Evolutionary conservation across 257 asterid genomes (phyloP).

Genomic region (Henckelia pumila): DNA sequence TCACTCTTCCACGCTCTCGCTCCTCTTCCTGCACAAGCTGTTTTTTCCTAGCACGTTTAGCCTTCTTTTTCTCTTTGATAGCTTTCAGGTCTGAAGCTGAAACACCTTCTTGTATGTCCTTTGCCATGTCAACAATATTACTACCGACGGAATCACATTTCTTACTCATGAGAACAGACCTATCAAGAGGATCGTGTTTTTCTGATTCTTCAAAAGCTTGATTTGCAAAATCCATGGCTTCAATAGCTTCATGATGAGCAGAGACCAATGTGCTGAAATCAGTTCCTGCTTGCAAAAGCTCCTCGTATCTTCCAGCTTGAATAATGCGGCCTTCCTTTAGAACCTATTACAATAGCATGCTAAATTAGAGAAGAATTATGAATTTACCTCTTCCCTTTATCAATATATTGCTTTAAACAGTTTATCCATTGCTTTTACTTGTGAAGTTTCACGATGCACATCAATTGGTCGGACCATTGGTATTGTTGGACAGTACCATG

Average conservation of each 20-base stretch:
- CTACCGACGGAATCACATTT: conserved; percentile 54
- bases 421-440: not conserved
- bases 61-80: conserved; percentile 87
- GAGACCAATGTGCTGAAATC: conserved; percentile 81
- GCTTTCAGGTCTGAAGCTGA: conserved; percentile 72
- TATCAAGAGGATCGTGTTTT: conserved; percentile 46
- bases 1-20: conserved; percentile 87
- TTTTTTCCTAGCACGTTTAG: conserved; percentile 75
- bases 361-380: conserved; percentile 17
- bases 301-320: conserved; percentile 96
- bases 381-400: not conserved
- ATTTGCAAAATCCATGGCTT: conserved; percentile 79
- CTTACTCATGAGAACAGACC: conserved; percentile 49
- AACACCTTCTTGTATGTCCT: conserved; percentile 58
- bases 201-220: conserved; percentile 62
- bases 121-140: conserved; percentile 49
- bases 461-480: not conserved
- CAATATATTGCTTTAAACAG: conserved; percentile 9
- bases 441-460: not conserved
- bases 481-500: conserved; percentile 1
- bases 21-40: conserved; percentile 99
- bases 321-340: conserved; percentile 84
- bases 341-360: conserved; percentile 50
- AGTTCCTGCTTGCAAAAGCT: conserved; percentile 94
- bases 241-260: conserved; percentile 98